phyloP scores from a whole-genome alignment of 306 rosid species.

The Notholithocarpus densiflorus region DNA sequence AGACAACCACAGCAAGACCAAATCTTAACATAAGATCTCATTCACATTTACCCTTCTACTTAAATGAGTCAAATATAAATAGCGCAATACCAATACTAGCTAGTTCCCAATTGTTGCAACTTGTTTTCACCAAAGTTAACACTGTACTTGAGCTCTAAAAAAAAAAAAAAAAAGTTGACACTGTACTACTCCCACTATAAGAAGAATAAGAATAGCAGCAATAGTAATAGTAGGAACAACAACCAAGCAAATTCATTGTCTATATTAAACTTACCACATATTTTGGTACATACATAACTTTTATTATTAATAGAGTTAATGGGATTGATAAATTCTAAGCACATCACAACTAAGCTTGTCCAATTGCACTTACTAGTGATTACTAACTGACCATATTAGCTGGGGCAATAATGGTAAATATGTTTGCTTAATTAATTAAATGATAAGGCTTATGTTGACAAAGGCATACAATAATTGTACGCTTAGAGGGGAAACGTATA shows the following conservation, averaged over 20 bases:
- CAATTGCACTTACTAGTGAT: not conserved
- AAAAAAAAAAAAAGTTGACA: not conserved
- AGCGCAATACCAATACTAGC: not conserved
- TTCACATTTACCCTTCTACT: conserved; percentile 9
- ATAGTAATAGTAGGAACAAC: not conserved
- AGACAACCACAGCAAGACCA: conserved; percentile 26
- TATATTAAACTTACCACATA: too few relatives aligned
- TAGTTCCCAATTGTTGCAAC: not conserved
- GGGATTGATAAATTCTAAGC: not conserved
- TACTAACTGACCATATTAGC: not conserved
- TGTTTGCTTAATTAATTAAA: conserved; percentile 3
- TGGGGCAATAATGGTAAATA: conserved; percentile 12
- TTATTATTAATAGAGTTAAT: too few relatives aligned
- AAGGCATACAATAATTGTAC: conserved; percentile 45
- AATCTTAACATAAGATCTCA: conserved; percentile 22
- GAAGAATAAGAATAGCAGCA: not conserved
- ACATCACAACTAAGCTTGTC: not conserved
- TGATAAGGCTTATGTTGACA: conserved; percentile 35
- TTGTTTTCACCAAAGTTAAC: not conserved
- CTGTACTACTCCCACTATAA: not conserved
- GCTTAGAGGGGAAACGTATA: conserved; percentile 14
- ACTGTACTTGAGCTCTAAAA: not conserved
- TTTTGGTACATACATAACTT: too few relatives aligned
- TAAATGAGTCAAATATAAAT: conserved; percentile 13
- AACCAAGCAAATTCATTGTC: too few relatives aligned